These are phyloP conservation scores for Diaporthe citri DNA, from an alignment of 2,329 filamentous ascomycete species.

Conservation along the genomic window DNA sequence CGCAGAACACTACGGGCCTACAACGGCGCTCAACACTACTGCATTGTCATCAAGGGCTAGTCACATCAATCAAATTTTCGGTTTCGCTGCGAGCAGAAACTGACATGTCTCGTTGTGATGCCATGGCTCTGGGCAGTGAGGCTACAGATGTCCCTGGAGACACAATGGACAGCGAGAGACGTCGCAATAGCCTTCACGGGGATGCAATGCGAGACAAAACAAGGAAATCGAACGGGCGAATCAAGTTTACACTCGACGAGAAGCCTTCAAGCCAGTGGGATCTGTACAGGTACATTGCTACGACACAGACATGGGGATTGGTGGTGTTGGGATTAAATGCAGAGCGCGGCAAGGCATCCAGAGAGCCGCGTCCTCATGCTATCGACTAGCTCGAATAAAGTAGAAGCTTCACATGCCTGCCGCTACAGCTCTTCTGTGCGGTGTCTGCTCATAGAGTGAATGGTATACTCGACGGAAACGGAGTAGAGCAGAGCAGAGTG, in stretches of 20 bases:
- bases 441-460: not conserved
- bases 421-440: not conserved
- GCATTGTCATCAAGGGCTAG: not conserved
- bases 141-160: not conserved
- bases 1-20: not conserved
- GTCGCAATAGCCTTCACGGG: not conserved
- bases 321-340: not conserved
- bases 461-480: not conserved
- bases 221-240: not conserved
- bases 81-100: not conserved
- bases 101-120: no score
- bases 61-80: no score
- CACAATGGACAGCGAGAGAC: not conserved
- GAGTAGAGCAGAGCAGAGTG: not conserved
- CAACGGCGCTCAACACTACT: not conserved
- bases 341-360: not conserved
- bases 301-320: not conserved
- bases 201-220: not conserved
- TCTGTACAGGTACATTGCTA: not conserved
- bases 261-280: not conserved
- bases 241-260: not conserved
- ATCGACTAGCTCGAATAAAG: not conserved
- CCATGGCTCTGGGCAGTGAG: no score
- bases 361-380: not conserved
- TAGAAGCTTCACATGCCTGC: not conserved